phyloP scores from a whole-genome alignment of 352 stramenopile genomes.

The Pythium grandisporangium region DNA sequence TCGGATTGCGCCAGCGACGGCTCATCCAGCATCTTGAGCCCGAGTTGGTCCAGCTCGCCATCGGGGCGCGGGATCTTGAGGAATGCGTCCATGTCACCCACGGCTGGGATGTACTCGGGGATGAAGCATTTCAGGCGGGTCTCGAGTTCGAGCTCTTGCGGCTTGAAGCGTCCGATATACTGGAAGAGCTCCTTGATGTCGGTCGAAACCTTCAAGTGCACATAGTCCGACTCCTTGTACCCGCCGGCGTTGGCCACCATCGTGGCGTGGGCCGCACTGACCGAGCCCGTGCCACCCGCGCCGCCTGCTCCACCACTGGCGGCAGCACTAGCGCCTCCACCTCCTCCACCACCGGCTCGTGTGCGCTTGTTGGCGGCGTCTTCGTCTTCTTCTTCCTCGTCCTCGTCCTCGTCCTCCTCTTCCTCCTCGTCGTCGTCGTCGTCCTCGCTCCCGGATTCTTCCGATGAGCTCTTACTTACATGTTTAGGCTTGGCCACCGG shows the following conservation, averaged over 20 bases:
- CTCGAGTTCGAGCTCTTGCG: constrained; percentile 93
- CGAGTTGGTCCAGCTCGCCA: constrained; percentile 81
- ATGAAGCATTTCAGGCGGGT: constrained; percentile 95
- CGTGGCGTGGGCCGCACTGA: constrained; percentile 26
- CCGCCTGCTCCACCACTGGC: constrained; percentile 1
- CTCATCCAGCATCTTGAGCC: constrained; percentile 93
- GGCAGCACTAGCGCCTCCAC: not conserved
- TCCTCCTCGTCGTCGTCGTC: constrained; percentile 47
- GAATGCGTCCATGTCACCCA: constrained; percentile 96
- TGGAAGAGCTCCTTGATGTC: constrained; percentile 91
- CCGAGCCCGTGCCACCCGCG: constrained; percentile 1
- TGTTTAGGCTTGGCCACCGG: constrained; percentile 40
- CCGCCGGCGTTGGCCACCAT: constrained; percentile 59
- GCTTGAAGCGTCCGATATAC: constrained; percentile 93
- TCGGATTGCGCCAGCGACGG: constrained; percentile 89
- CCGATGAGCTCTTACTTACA: constrained; percentile 57
- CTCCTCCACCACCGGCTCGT: constrained; percentile 3
- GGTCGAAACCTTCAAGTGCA: constrained; percentile 81
- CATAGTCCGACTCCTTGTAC: constrained; percentile 88
- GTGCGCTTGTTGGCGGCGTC: constrained; percentile 1
- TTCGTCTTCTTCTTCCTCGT: constrained; percentile 27
- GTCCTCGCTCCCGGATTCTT: constrained; percentile 55
- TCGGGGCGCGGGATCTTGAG: constrained; percentile 94
- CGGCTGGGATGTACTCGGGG: constrained; percentile 93
- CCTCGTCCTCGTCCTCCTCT: constrained; percentile 35